Base-by-base conservation (phyloP, 163 green algal genomes). In the Chlorella variabilis region DNA sequence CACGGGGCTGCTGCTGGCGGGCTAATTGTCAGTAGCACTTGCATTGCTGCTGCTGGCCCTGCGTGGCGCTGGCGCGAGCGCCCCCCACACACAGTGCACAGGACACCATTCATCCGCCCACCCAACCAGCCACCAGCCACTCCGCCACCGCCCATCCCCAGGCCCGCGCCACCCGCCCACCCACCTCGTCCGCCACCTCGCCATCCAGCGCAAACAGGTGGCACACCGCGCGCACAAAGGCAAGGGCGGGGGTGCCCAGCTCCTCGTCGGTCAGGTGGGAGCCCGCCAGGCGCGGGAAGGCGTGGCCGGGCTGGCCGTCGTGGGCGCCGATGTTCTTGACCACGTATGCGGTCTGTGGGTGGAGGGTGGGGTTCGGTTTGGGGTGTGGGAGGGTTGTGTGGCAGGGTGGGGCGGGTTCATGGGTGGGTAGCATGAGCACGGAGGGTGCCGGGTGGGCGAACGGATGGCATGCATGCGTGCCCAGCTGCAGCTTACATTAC, bases 231-330 rank as follows among this genome's bases (percentile, higher is more conserved):
- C 92, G 89, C 48, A 96, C 90, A 87, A 98, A 98, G 29, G 94
- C 94, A 41, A 98, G 85, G 29, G 94, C 94, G 1, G 95, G 93
- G 20, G 86, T 93, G 45, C 94, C 94, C 71, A 78, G 71, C 33
- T 66, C 29, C 7, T 89, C 86, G 79, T 85, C 71, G 4, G 71
- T 82, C 7, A 98, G 88, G 87, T 98, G 90, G 20, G 88, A 93
- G 18, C 95, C 95, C 0, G 94, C 89, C 39, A 92, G 91, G 31
- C 87, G 71, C 8, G 95, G 94, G 90, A 98, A 98, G 23, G 83
- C 62, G 84, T 94, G 90, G n/a, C 89, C 81, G 8, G 89, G 83
- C 25, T 90, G 63, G 34, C 86, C 86, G 63, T 90, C 91, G 78
- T 86, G 76, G 8, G 83, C n/a, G 0, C 85, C 87, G 21, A 94